These are phyloP conservation scores for Tetrastigma voinierianum DNA, from an alignment of 164 flowering plant genomes.

Conservation along the genomic window DNA sequence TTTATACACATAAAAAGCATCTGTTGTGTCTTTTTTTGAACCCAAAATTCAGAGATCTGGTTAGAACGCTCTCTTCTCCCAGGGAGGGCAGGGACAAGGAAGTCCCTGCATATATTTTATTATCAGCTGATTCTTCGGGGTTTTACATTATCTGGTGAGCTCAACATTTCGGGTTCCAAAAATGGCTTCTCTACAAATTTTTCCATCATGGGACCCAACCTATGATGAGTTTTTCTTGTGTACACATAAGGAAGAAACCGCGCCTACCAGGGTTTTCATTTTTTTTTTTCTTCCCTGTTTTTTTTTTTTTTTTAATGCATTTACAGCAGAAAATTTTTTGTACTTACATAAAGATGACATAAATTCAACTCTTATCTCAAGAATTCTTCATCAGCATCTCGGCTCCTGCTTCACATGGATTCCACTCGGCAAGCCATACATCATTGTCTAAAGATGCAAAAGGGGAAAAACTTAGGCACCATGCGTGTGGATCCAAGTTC, in stretches of 20 bases:
- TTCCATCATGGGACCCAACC: constrained; percentile 16
- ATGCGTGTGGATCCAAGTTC: not conserved
- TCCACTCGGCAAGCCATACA: constrained; percentile 29
- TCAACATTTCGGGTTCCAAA: constrained; percentile 30
- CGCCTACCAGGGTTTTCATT: constrained; percentile 18
- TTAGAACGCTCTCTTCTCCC: not conserved
- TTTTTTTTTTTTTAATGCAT: constrained; percentile 2
- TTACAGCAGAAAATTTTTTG: constrained; percentile 31
- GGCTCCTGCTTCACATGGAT: constrained; percentile 62
- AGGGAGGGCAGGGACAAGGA: not conserved
- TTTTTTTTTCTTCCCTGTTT: constrained; percentile 2
- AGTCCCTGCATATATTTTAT: constrained; percentile 11
- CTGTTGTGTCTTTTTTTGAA: too few species aligned
- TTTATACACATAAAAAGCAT: constrained; percentile 9
- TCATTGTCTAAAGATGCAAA: constrained; percentile 30
- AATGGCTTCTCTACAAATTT: constrained; percentile 37
- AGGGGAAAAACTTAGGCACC: not conserved
- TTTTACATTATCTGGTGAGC: constrained; percentile 16
- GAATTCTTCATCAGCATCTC: constrained; percentile 34
- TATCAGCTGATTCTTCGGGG: constrained; percentile 24
- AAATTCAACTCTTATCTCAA: constrained; percentile 12
- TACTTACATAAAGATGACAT: constrained; percentile 33
- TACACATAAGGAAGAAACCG: constrained; percentile 18
- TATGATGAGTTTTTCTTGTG: constrained; percentile 9
- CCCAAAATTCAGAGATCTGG: constrained; percentile 14